Evolutionary conservation across 257 asterid genomes (phyloP).

Genomic region (Orobanche coerulescens): DNA sequence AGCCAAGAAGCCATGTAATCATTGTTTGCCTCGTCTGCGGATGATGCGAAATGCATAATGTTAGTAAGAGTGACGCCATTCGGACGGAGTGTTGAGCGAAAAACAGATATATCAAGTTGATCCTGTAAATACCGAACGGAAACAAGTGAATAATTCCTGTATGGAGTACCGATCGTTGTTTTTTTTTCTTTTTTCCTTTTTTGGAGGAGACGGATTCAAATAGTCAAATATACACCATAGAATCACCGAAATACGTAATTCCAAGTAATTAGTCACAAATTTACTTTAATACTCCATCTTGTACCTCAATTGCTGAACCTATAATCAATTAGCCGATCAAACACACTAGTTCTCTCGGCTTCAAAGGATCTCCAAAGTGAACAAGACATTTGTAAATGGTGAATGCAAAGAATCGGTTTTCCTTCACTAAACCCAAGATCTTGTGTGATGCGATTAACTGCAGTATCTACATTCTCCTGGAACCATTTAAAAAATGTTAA

Average conservation of each 20-base stretch:
- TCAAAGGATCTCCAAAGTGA: conserved; percentile 68
- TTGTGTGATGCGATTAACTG: conserved; percentile 36
- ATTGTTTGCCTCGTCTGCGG: conserved; percentile 43
- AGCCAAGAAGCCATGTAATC: conserved; percentile 62
- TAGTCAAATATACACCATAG: background rate
- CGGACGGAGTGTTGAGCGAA: background rate
- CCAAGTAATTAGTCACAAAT: background rate
- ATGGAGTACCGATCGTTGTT: background rate
- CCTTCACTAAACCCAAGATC: conserved; percentile 69
- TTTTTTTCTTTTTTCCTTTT: background rate
- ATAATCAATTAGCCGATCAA: conserved; percentile 58
- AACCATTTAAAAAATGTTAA: conserved; percentile 11
- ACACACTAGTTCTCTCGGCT: conserved; percentile 57
- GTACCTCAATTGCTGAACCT: conserved; percentile 67
- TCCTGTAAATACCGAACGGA: background rate
- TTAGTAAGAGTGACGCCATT: background rate
- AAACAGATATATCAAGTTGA: background rate
- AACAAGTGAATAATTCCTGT: background rate
- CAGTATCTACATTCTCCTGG: conserved; percentile 54
- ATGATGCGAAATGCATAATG: background rate
- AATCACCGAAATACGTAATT: background rate
- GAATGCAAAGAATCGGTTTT: conserved; percentile 65
- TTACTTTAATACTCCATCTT: background rate
- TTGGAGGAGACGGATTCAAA: background rate
- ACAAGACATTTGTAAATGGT: conserved; percentile 63